Base-by-base conservation (phyloP, 352 stramenopile genomes). In the Globisporangium carolinianum region DNA sequence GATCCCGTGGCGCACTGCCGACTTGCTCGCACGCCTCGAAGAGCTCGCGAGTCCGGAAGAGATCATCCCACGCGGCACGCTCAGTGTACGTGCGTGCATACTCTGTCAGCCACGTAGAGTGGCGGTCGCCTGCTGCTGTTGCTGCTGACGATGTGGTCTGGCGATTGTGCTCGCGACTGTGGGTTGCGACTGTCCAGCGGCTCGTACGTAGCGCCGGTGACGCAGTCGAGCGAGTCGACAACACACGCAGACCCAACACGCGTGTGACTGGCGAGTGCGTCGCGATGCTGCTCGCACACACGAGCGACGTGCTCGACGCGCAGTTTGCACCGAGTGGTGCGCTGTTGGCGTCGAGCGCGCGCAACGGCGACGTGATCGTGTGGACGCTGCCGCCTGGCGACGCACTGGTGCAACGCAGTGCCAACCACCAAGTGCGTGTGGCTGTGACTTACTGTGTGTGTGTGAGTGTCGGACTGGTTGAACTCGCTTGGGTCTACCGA, bases 271-370 rank as follows among this genome's bases (percentile, higher is more conserved):
- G 65, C 0, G 58, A 76, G 39, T 89, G 79, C 50, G 47, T 75
- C 0, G 64, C 67, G 0, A 53, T 89, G 1, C 51, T 91, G 18
- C 49, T 76, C 9, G 71, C 71, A 35, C 78, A 87, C 58, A 76
- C 59, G 7, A 69, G 66, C 36, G 78, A 91, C 41, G 75, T 93
- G n/a, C 72, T 72, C 57, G 75, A 89, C 43, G 50, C 96, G 12
- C 67, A 71, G 4, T 97, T 96, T 54, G 91, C 86, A 5, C 86
- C 87, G 0, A 62, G 94, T 58, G 89, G 87, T 35, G 56, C 73
- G 11, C 75, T 81, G 38, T 63, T 97, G 56, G 86, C 87, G 15
- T 95, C 86, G 1, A 80, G 81, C 4, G 88, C 80, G 5, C 85
- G 84, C 17, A 82, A 94, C 41, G 85, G 80, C 1, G 79, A 72